A percentile compares a stretch with the other conserved stretches of the same genome.
phyloP scores from a whole-genome alignment of 352 stramenopile genomes.

The Thalassiosira livingstoniorum region DNA sequence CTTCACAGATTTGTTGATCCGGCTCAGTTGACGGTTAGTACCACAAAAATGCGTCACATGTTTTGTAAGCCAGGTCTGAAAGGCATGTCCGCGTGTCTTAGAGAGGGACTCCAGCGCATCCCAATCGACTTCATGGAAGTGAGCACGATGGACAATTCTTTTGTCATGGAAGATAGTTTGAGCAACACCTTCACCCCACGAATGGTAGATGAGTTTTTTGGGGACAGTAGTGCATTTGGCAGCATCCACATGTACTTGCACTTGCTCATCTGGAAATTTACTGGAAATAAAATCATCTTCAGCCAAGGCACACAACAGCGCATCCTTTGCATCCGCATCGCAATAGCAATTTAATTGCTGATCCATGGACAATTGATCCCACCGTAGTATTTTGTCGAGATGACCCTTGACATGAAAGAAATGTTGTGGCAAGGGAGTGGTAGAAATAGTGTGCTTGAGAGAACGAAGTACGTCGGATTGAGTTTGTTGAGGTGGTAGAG shows the following conservation, averaged over 20 bases:
- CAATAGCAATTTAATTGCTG: neutral
- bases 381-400: neutral
- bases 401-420: slow-evolving; percentile 10
- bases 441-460: neutral
- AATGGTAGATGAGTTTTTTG: neutral
- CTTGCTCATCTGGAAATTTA: neutral
- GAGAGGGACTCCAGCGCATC: neutral
- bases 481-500: neutral
- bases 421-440: neutral
- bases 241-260: neutral
- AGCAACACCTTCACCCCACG: neutral
- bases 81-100: neutral
- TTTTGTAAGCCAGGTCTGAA: neutral
- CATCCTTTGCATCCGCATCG: neutral
- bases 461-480: slow-evolving; percentile 3
- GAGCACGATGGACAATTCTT: neutral
- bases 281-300: neutral
- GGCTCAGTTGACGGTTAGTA: neutral
- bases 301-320: neutral
- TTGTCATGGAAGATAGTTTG: neutral
- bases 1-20: neutral
- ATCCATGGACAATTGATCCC: neutral
- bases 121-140: neutral
- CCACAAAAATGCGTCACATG: slow-evolving; percentile 4
- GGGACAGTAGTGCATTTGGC: neutral